Evolutionary conservation across 108 stramenopile species (phyloP), one percentile per base, ranked within the genome.

Genomic region (Discostella pseudostelligera): DNA sequence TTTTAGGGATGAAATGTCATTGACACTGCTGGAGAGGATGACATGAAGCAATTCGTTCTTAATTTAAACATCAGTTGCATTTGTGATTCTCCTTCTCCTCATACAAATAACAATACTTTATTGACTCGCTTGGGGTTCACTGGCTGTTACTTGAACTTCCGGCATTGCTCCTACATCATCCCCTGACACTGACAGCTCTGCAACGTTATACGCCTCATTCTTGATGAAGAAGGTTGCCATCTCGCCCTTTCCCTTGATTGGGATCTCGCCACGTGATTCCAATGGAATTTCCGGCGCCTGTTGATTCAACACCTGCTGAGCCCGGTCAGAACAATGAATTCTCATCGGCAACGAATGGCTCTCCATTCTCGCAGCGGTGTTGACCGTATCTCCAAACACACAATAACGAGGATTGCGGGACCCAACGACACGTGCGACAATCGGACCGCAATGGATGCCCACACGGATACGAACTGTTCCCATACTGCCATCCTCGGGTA

Each of bases 301-400:
- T 36, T 67, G 35, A 49, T 62, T 48, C 19, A 89, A 49, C 13
- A 84, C 28, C 25, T 70, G 44, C 3, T 82, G 82, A 28, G 88
- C 62, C 12, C 25, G 56, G 19, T 72, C 80, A 35, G 83, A 81
- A 56, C 83, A 57, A 10, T 88, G 87, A 28, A 92, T 87, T 25
- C 67, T 54, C 26, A 71, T 69, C n/a, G 58, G 16, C 39, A 55
- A 46, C 2, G 76, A 82, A 62, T 77, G 74, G 48, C 72, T 81
- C 64, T 84, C 86, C 86, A 85, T 87, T 17, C 86, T 67, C 2
- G 70, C 56, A 9, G 82, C 68, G 9, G 84, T 84, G 53, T 88
- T 92, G 10, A 92, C 90, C 8, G 90, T 80, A 46, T 92, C 90
- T 13, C 90, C 90, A 83, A 92, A 88, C 16, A 90, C 44, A 50